Evolutionary conservation across 306 rosid genomes (phyloP), one percentile per base, ranked within the genome.

Genomic region (Ormosia semicastrata): DNA sequence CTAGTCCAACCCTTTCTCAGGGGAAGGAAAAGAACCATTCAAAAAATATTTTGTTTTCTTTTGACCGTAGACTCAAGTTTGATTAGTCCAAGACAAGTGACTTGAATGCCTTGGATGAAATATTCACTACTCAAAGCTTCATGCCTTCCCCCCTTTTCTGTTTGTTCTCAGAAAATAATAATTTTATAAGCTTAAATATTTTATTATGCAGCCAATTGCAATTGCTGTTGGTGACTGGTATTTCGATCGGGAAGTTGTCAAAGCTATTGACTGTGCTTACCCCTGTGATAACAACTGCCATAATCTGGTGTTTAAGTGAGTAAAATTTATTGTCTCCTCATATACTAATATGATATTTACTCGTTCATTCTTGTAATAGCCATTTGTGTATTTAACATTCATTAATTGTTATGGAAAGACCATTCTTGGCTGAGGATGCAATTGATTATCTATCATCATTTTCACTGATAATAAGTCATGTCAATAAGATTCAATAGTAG

Each of bases 201-300:
- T 39, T 13, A 32, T 14, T 11, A 7, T 86, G 88, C 92, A 94
- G 98, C 90, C 96, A 62, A 82, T 94, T 86, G 98, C 97, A 67
- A 52, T 86, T 73, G 89, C 97, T 68, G 92, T 94, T 63, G 98
- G 98, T 82, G 94, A 94, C 81, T 94, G 98, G 98, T 94, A 81
- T 86, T 94, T 92, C 39, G 90, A 90, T n/a, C 80, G 98, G 52
- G 83, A 66, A 73, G 74, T 4, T 37, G 86, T 92, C 34, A 91
- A 94, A 89, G 91, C 91, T 32, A 85, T 89, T 75, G 97, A 94
- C 81, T 94, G 98, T 84, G 91, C 94, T 57, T 92, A 92, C 76
- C 97, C 98, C n/a, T 94, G 98, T 84, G 98, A 90, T 89, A 91
- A 58, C 30, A 91, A 86, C 80, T 94, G 97, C 90, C 98, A 94